Base-by-base conservation (phyloP, 2,329 filamentous ascomycete genomes). In the Fusarium sp. region DNA sequence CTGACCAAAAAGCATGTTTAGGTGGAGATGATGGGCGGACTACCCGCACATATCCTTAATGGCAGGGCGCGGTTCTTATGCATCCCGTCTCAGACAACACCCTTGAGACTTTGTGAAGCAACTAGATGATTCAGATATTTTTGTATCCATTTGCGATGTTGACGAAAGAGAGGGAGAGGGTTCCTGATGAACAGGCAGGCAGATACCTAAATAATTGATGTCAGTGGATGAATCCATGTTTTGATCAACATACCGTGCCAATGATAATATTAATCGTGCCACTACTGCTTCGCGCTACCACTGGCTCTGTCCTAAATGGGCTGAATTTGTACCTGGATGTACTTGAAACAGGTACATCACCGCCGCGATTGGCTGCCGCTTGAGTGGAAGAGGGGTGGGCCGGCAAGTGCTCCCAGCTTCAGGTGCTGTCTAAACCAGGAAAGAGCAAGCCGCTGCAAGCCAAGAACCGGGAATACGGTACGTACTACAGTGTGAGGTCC, bases 341-440 rank as follows among this genome's bases (percentile, higher is more conserved):
- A 61, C 55, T 51, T 55, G 42, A 68, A 68, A 71, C 68, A 71
- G 68, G 68, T 45, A 71, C 68, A 71, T 58, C 55, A 46, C 28
- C 28, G 34, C 45, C 5, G 23, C 48, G 51, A 71, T 71, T 71
- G 68, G 68, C 45, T 55, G 59, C 28, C 46, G 41, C 54, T 34
- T 56, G 23, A 41, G 54, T 47, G 47, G 27, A 37, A 51, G 40
- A 65, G 34, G 56, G 46, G 50, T 51, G 56, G 45, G 25, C 23
- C 53, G 63, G 41, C 20, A 57, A 32, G 51, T 55, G 41, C 55
- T 60, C 62, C 45, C 25, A 23, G 66, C 62, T 45, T 45, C 57
- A 16, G 59, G 59, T 5, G 57, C 63, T 30, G 41, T 43, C 68
- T 71, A 61, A 55, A 37, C 68, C 68, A 56, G 55, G 59, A 68